Conservation (phyloP, 441 rosid species). For the Hura crepitans region DNA sequence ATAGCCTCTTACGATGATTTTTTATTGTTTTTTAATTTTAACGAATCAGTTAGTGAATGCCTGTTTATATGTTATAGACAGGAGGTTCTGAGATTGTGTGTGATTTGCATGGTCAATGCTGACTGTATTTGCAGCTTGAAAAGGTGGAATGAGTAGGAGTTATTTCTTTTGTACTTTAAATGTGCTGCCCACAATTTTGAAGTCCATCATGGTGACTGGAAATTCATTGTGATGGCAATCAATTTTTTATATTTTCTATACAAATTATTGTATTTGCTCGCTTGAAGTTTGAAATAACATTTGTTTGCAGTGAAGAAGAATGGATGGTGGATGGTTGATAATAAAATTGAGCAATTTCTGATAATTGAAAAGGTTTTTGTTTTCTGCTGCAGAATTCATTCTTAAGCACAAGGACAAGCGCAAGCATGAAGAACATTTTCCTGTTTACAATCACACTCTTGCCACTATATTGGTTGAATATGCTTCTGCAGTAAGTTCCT, state of each 20-base stretch:
- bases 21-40: too few relatives aligned
- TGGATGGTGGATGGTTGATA: neutral
- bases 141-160: neutral
- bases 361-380: neutral
- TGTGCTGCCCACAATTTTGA: neutral
- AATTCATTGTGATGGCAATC: neutral
- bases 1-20: neutral
- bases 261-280: neutral
- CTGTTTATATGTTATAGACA: neutral
- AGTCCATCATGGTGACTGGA: neutral
- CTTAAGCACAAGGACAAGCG: conserved; percentile 37
- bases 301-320: neutral
- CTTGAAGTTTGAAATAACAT: neutral
- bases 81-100: neutral
- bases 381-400: conserved; percentile 46
- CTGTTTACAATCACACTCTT: conserved; percentile 72
- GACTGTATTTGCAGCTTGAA: neutral
- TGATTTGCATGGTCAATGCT: neutral
- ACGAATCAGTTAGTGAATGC: neutral
- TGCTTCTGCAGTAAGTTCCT: conserved; percentile 77
- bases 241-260: neutral
- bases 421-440: conserved; percentile 19
- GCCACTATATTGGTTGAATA: conserved; percentile 78
- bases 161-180: neutral
- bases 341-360: neutral